phyloP scores from a whole-genome alignment of 768 basidiomycete genomes.

The Boletus sp. region DNA sequence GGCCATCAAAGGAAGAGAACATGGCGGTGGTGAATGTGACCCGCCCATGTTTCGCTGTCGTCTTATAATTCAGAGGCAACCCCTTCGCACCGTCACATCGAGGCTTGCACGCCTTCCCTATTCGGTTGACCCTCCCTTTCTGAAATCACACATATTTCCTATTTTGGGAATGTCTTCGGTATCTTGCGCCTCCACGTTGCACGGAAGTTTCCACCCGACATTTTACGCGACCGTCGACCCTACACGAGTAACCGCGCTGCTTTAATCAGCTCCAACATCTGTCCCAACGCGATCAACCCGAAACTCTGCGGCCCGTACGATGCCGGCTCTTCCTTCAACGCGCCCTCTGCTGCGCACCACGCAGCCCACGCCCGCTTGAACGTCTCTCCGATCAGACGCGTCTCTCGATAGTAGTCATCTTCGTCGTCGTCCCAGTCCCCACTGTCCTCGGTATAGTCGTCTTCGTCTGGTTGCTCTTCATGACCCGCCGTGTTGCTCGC shows the following conservation, averaged over 20 bases:
- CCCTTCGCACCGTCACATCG: constrained; percentile 29
- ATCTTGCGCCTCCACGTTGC: constrained; percentile 25
- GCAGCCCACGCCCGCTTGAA: constrained; percentile 45
- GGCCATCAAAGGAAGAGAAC: constrained; percentile 11
- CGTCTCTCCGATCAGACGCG: constrained; percentile 27
- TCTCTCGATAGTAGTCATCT: constrained; percentile 29
- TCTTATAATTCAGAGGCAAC: constrained; percentile 26
- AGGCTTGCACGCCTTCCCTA: constrained; percentile 9
- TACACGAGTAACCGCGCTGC: constrained; percentile 13
- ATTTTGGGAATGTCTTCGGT: constrained; percentile 18
- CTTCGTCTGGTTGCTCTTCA: constrained; percentile 29
- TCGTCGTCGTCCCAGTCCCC: constrained; percentile 27
- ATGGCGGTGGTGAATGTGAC: constrained; percentile 7
- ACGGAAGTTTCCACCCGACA: neutral
- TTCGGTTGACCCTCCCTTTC: constrained; percentile 18
- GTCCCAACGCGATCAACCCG: constrained; percentile 43
- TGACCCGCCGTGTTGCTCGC: constrained; percentile 5
- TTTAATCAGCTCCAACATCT: constrained; percentile 41
- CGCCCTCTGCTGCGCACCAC: constrained; percentile 40
- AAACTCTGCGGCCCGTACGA: constrained; percentile 45
- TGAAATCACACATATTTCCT: constrained; percentile 29
- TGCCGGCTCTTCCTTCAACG: constrained; percentile 21
- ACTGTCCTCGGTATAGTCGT: constrained; percentile 24
- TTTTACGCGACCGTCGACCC: neutral
- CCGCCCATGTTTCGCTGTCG: constrained; percentile 7